These are phyloP conservation scores for Anisodus tanguticus DNA, from an alignment of 257 asterid genomes.

Conservation along the genomic window DNA sequence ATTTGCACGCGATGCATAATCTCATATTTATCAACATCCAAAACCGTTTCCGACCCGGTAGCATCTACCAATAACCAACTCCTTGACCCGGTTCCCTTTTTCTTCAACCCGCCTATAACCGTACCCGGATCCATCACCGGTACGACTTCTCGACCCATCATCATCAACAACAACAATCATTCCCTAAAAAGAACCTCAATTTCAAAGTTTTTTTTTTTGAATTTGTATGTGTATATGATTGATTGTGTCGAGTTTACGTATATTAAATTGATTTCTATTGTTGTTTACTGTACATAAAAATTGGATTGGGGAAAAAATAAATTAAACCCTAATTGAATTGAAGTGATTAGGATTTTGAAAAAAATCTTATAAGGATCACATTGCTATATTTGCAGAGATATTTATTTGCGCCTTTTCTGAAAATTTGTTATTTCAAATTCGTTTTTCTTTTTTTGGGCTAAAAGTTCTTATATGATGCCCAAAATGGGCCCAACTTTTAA, in stretches of 20 bases:
- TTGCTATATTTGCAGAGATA: not conserved
- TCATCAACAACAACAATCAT: constrained; percentile 37
- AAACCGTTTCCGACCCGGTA: constrained; percentile 56
- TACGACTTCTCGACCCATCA: constrained; percentile 70
- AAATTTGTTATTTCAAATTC: not conserved
- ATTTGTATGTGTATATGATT: too few relatives aligned
- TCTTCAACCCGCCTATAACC: constrained; percentile 48
- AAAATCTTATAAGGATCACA: not conserved
- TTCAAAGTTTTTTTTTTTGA: too few relatives aligned
- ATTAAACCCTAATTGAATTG: not conserved
- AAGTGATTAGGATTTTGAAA: not conserved
- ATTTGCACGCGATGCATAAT: constrained; percentile 94
- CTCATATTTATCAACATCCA: constrained; percentile 79
- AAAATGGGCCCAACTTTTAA: not conserved
- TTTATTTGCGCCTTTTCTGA: not conserved
- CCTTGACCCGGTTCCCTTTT: constrained; percentile 65
- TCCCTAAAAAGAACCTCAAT: not conserved
- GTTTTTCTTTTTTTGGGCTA: too few relatives aligned
- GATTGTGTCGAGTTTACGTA: too few relatives aligned
- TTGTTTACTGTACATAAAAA: not conserved
- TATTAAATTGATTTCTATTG: too few relatives aligned
- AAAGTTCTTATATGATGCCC: not conserved
- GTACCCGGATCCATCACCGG: constrained; percentile 55
- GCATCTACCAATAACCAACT: constrained; percentile 77
- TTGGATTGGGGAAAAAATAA: not conserved